Percentiles rank a stretch among this genome's conserved stretches.
phyloP scores from a whole-genome alignment of 192 early-diverging fungal genomes.

The Coemansia sp. region DNA sequence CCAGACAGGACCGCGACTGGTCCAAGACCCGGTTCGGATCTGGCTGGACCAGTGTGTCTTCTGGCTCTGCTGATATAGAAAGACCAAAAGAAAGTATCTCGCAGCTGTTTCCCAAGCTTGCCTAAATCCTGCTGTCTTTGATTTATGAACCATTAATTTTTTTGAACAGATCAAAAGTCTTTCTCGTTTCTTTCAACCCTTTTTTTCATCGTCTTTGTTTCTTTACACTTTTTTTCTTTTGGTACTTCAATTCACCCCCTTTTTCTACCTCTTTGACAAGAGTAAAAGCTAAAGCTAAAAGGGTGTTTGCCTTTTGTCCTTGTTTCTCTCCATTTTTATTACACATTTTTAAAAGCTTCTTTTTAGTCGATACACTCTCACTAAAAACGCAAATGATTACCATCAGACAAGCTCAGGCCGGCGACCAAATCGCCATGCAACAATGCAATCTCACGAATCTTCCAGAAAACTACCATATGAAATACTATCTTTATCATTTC shows the following conservation, averaged over 20 bases:
- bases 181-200: no score
- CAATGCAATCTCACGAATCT: constrained; percentile 96
- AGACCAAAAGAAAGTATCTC: constrained; percentile 12
- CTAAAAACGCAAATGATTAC: constrained; percentile 26
- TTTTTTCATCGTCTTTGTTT: neutral
- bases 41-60: constrained; percentile 56
- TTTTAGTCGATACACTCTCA: neutral
- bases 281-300: no score
- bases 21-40: constrained; percentile 57
- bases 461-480: constrained; percentile 99
- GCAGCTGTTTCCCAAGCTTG: constrained; percentile 43
- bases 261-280: no score
- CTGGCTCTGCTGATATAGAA: neutral
- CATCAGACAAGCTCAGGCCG: constrained; percentile 39
- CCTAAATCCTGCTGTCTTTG: constrained; percentile 1
- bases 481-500: constrained; percentile 91
- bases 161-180: no score
- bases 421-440: constrained; percentile 79
- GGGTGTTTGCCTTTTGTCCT: no score
- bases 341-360: neutral
- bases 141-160: neutral
- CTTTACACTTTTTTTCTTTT: neutral
- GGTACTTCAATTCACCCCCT: no score
- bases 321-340: neutral
- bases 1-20: constrained; percentile 61